Conservation (phyloP, 1,139 yeast genomes). For the Kluyveromyces sp. region DNA sequence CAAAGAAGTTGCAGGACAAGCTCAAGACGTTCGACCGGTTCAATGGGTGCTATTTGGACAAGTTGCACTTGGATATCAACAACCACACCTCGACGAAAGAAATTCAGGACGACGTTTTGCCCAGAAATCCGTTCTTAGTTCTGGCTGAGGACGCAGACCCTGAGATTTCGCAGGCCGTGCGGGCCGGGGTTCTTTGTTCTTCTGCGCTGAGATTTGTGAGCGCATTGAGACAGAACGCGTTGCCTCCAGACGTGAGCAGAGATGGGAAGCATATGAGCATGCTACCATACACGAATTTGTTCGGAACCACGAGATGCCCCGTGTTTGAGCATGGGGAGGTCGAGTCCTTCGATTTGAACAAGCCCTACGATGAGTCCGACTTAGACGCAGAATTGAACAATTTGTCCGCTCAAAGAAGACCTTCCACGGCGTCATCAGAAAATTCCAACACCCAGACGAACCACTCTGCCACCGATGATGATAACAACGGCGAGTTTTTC, state of each 20-base stretch:
- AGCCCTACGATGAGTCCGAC: slow-evolving; percentile 27
- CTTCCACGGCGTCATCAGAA: slow-evolving; percentile 3
- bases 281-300: slow-evolving; percentile 58
- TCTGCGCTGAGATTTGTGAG: slow-evolving; percentile 60
- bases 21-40: slow-evolving; percentile 38
- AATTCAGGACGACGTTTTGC: slow-evolving; percentile 64
- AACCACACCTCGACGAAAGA: slow-evolving; percentile 47
- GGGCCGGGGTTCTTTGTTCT: slow-evolving; percentile 60
- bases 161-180: slow-evolving; percentile 54
- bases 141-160: slow-evolving; percentile 67
- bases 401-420: slow-evolving; percentile 6
- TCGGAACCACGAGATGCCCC: slow-evolving; percentile 64
- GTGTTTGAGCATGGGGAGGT: slow-evolving; percentile 31
- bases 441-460: not conserved
- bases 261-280: slow-evolving; percentile 50
- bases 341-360: slow-evolving; percentile 26
- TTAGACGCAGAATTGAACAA: slow-evolving; percentile 17
- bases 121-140: slow-evolving; percentile 67
- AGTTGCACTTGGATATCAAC: slow-evolving; percentile 46
- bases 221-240: slow-evolving; percentile 46
- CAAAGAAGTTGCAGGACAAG: slow-evolving; percentile 48
- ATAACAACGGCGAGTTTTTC: slow-evolving; percentile 16
- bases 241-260: slow-evolving; percentile 54
- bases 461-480: slow-evolving; percentile 7
- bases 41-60: slow-evolving; percentile 53